phyloP scores from a whole-genome alignment of 2,329 filamentous ascomycete genomes.

The Colletotrichum trifolii region DNA sequence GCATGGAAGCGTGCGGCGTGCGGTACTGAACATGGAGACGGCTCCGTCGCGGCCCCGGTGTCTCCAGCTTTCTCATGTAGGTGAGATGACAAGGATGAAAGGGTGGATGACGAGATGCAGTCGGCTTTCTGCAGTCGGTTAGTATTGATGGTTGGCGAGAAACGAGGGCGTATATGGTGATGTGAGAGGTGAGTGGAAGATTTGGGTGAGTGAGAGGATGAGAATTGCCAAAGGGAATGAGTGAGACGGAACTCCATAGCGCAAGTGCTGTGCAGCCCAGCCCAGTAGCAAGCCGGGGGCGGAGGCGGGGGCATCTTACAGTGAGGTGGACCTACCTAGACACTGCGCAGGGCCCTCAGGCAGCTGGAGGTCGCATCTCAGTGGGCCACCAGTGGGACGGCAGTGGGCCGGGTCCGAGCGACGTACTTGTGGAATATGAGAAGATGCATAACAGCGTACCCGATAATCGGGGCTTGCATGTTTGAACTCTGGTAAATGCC shows the following conservation, averaged over 20 bases:
- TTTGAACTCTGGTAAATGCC: background rate
- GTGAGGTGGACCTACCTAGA: too few species aligned
- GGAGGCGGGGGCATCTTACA: constrained; percentile 6
- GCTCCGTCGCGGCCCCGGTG: background rate
- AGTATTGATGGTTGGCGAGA: background rate
- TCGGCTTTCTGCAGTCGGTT: constrained; percentile 19
- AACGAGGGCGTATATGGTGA: background rate
- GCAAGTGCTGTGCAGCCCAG: constrained; percentile 6
- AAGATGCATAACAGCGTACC: constrained; percentile 20
- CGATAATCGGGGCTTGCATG: background rate
- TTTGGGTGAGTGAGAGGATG: constrained; percentile 7
- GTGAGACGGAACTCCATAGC: background rate
- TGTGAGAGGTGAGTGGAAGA: background rate
- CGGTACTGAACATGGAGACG: background rate
- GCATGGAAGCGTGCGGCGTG: constrained; percentile 1
- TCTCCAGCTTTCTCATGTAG: constrained; percentile 25
- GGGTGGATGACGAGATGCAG: constrained; percentile 25
- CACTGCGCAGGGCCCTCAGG: too few species aligned
- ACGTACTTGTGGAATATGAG: background rate
- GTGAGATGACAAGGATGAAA: constrained; percentile 25
- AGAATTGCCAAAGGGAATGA: constrained; percentile 6
- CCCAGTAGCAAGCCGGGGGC: constrained; percentile 13
- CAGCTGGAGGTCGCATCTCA: too few species aligned
- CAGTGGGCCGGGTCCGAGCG: constrained; percentile 4
- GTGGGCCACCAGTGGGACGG: too few species aligned